Conservation (phyloP, 2,329 filamentous ascomycete species). For the Talaromyces sp. region DNA sequence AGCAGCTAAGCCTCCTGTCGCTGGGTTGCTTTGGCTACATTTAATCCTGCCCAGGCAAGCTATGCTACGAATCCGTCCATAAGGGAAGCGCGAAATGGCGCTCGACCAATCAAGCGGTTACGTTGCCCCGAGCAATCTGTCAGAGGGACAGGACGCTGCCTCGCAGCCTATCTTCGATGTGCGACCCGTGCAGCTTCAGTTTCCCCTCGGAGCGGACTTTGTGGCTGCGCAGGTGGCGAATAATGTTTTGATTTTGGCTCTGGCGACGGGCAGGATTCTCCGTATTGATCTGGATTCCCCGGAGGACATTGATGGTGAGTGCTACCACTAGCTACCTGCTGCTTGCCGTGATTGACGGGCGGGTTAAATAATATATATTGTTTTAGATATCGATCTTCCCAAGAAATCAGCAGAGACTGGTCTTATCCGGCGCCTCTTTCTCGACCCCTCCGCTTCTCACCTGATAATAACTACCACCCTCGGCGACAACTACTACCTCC, state of each 20-base stretch:
- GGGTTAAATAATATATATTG: constrained; percentile 9
- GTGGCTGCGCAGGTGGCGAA: constrained; percentile 95
- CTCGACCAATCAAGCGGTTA: constrained; percentile 68
- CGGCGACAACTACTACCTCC: constrained; percentile 96
- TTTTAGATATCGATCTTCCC: constrained; percentile 88
- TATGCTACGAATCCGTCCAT: background rate
- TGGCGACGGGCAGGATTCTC: constrained; percentile 86
- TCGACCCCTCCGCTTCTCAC: constrained; percentile 94
- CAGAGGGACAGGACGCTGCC: constrained; percentile 51
- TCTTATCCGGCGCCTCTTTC: constrained; percentile 90
- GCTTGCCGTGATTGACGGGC: background rate
- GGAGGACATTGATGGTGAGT: constrained; percentile 83
- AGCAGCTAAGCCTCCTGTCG: background rate
- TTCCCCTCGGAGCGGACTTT: constrained; percentile 90
- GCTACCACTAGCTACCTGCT: background rate
- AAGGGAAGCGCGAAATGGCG: constrained; percentile 54
- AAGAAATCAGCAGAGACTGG: constrained; percentile 89
- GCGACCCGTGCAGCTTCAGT: constrained; percentile 86
- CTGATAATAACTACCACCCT: constrained; percentile 84
- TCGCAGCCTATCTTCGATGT: constrained; percentile 88
- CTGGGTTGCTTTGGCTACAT: background rate
- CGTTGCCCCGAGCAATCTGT: constrained; percentile 58
- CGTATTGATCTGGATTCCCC: constrained; percentile 91
- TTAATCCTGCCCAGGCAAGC: background rate
- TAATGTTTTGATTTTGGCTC: constrained; percentile 87